phyloP scores from a whole-genome alignment of 2,329 filamentous ascomycete genomes.

The Epicoccum sorghinum region DNA sequence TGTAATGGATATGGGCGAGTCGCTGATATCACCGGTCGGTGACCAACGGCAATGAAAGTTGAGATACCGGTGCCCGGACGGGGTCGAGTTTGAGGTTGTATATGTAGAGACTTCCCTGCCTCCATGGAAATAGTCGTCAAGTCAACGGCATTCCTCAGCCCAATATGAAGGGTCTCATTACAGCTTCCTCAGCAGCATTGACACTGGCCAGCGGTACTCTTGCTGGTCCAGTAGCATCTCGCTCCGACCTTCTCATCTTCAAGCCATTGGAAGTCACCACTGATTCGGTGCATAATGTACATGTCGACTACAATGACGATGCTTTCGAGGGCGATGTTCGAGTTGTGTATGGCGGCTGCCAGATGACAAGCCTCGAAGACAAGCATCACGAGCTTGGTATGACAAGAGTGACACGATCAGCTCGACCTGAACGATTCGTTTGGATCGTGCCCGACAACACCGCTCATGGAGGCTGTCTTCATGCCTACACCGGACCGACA shows the following conservation, averaged over 20 bases:
- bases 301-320: constrained; percentile 51
- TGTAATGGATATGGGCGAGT: not conserved
- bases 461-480: constrained; percentile 50
- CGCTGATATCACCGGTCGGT: constrained; percentile 23
- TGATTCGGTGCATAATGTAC: constrained; percentile 57
- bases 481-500: constrained; percentile 50
- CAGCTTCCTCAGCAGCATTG: constrained; percentile 34
- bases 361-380: constrained; percentile 42
- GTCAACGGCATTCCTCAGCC: constrained; percentile 3
- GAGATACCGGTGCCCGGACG: not conserved
- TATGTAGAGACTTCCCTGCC: constrained; percentile 19
- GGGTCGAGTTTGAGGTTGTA: constrained; percentile 6
- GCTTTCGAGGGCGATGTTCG: constrained; percentile 52
- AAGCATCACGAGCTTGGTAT: constrained; percentile 54
- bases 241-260: constrained; percentile 38
- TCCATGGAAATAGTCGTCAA: not conserved
- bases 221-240: constrained; percentile 25
- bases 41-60: constrained; percentile 23
- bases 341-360: constrained; percentile 55
- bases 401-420: constrained; percentile 41
- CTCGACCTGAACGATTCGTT: constrained; percentile 54
- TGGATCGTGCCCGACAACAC: constrained; percentile 55
- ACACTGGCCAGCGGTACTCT: constrained; percentile 31
- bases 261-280: constrained; percentile 43
- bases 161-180: constrained; percentile 36